Percentiles rank a stretch among this genome's conserved stretches.
Conservation (phyloP, 805 yeast species). For the Brettanomyces bruxellensis region DNA sequence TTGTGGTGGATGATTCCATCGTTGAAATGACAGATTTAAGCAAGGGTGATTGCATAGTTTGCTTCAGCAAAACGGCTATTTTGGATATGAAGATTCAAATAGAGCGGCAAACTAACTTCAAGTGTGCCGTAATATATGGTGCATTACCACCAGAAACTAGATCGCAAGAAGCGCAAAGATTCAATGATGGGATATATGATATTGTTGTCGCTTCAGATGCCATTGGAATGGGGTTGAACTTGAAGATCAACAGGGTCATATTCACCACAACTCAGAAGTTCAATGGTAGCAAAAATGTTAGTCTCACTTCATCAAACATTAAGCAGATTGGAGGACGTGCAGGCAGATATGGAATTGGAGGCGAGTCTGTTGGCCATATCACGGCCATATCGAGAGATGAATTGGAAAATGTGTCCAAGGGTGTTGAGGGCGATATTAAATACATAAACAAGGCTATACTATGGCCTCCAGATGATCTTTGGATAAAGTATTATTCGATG, state of each 20-base stretch:
- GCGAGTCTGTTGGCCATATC: conserved; percentile 36
- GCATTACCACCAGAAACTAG: conserved; percentile 94
- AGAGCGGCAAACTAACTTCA: conserved; percentile 50
- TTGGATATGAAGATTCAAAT: conserved; percentile 60
- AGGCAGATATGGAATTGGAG: conserved; percentile 53
- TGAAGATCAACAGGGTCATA: conserved; percentile 72
- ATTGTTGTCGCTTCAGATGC: conserved; percentile 95
- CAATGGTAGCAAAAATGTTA: conserved; percentile 46
- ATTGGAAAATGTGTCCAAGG: conserved; percentile 34
- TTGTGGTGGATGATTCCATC: conserved; percentile 42
- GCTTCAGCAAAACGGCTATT: conserved; percentile 71
- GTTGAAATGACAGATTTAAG: conserved; percentile 31
- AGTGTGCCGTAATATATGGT: conserved; percentile 89
- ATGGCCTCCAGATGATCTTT: conserved; percentile 75
- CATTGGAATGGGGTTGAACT: conserved; percentile 92
- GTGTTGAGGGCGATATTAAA: conserved; percentile 42
- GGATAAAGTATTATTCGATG: conserved; percentile 56
- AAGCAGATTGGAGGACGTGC: conserved; percentile 97
- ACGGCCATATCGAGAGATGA: conserved; percentile 41
- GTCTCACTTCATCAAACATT: conserved; percentile 53
- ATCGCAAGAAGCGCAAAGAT: conserved; percentile 68
- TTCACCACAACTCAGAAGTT: conserved; percentile 64
- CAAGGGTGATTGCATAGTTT: conserved; percentile 84
- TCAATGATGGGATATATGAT: conserved; percentile 73
- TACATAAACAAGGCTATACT: conserved; percentile 52